Base-by-base conservation (phyloP, 1,284 basidiomycete species). In the Lentinus polychrous region DNA sequence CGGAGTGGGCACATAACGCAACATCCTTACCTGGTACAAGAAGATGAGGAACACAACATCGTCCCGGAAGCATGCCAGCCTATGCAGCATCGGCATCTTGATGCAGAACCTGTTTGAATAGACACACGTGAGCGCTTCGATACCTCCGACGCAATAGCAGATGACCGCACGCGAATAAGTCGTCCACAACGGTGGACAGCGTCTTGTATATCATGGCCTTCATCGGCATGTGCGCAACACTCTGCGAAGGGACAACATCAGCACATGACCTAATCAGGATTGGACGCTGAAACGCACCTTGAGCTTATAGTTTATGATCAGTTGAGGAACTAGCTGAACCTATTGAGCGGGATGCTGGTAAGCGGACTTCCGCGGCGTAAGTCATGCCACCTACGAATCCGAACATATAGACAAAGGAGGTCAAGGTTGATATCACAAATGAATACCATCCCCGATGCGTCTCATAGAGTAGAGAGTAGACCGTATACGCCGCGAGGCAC, bases 181-280 rank as follows among this genome's bases (percentile, higher is more conserved):
- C 94, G 67, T 97, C 94, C 27, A 96, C 89, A 47, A 91, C 87
- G 1, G 91, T 92, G 24, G 85, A 86, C 44, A 94, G 71, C 2
- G 90, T 86, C 72, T 96, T 96, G 76, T 91, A 97, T 54, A 94
- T 83, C 87, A 98, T 94, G 2, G 94, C 91, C 68, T 94, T 96
- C 83, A 94, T 91, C 8, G 90, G 91, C 85, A 94, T 91, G 62
- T 94, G 92, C 34, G 91, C 85, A 34, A 93, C 91, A 61, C 83
- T 88, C 83, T 57, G 45, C 52, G 50, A 52, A 24, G 39, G 34
- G 38, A 42, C 32, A 42, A 41, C 15, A 40, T 49, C 11, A 50
- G 49, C 32, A 43, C 20, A 27, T 38, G 27, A 31, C 24, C 14
- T 11, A 24, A 27, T 49, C 33, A 32, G 35, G 8, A 31, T 27